Percentiles rank a stretch among this genome's conserved stretches.
phyloP scores from a whole-genome alignment of 73 alveolate genomes.

The Vitrella brassicaformis region DNA sequence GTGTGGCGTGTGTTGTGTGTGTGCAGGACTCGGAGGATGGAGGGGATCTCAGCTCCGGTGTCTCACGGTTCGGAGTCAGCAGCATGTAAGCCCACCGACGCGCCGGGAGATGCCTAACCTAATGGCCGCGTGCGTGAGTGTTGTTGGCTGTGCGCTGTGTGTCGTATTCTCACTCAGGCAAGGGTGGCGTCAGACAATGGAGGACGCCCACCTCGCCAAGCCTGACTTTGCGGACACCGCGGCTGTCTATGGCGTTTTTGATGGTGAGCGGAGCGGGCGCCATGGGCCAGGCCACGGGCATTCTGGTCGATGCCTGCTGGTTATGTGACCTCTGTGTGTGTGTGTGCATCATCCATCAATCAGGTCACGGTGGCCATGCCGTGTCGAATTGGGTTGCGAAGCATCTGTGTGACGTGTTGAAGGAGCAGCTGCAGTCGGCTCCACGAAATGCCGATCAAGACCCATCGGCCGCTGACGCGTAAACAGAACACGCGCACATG shows the following conservation, averaged over 20 bases:
- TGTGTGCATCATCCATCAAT: too few species aligned
- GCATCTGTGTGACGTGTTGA: background rate
- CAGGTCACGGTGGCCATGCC: slow-evolving; percentile 47
- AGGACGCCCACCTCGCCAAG: slow-evolving; percentile 45
- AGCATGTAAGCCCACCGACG: too few species aligned
- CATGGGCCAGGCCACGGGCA: too few species aligned
- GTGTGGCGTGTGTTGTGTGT: too few species aligned
- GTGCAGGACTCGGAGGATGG: background rate
- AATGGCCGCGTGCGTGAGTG: too few species aligned
- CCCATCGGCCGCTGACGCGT: background rate
- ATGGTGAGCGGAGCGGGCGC: too few species aligned
- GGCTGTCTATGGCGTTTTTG: slow-evolving; percentile 54
- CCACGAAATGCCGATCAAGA: background rate
- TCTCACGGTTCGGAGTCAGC: slow-evolving; percentile 37
- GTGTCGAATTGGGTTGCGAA: background rate
- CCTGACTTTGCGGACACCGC: slow-evolving; percentile 29
- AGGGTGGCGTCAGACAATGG: slow-evolving; percentile 62
- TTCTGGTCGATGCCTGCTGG: too few species aligned
- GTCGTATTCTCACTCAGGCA: too few species aligned
- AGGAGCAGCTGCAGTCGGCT: background rate
- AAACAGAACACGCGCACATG: background rate
- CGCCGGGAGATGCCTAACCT: too few species aligned
- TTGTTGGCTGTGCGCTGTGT: too few species aligned
- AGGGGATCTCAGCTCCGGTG: background rate
- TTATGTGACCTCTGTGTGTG: too few species aligned